Evolutionary conservation across 371 early-diverging fungal species (phyloP), one percentile per base, ranked within the genome.

Genomic region (Nematocida homosporus): DNA sequence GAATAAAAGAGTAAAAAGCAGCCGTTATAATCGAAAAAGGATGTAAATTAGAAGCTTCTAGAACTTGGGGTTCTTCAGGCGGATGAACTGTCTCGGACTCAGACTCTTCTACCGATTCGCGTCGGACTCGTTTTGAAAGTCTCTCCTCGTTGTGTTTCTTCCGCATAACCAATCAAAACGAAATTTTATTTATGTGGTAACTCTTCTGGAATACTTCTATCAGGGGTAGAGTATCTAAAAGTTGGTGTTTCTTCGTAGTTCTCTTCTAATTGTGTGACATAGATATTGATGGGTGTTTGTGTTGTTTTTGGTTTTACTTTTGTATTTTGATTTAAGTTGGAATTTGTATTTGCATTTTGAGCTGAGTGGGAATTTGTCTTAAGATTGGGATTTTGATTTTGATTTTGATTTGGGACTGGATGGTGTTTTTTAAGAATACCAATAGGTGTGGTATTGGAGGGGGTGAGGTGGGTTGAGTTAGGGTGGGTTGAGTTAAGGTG

Each of bases 121-220:
- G 27, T 66, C 66, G 42, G n/a, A n/a, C n/a, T n/a, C n/a, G n/a
- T n/a, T n/a, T n/a, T n/a, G n/a, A n/a, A n/a, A n/a, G n/a, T n/a
- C n/a, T n/a, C n/a, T 52, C n/a, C 13, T 53, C n/a, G 23, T 53
- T 4, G 53, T 8, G 13, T 63, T 25, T 63, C 30, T 63, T 13
- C 25, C 25, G 20, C 47, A 44, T 63, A 8, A 2, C 57, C 52
- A 57, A 61, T 61, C 51, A 72, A 72, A 72, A 72, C 75, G 75
- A 72, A 72, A 72, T 72, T 72, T 72, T 72, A 72, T 72, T 72
- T 72, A 72, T 72, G 10, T 32, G 10, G 18, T 18, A 47, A 63
- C 27, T 56, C 30, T 51, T 53, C 34, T 37, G 41, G 63, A 16
- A 53, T 6, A 44, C 4, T 25, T 41, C 32, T 65, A 8, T 55